These are phyloP conservation scores for Ceratocystis destructans DNA, from an alignment of 2,329 filamentous ascomycete species.

Conservation along the genomic window DNA sequence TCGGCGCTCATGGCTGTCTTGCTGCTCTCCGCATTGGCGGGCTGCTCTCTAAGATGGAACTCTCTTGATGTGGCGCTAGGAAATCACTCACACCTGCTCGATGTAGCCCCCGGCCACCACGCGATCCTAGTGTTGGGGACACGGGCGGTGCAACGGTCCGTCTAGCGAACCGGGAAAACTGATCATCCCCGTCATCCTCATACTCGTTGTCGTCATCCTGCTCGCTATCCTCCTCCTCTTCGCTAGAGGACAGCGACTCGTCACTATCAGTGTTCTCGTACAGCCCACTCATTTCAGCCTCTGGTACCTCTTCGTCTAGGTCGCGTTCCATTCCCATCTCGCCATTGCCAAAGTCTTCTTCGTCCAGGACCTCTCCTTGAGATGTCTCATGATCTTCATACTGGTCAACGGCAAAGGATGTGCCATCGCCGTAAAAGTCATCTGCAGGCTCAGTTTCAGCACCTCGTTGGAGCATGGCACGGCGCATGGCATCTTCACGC, in stretches of 20 bases:
- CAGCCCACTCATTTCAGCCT: conserved; percentile 42
- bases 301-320: conserved; percentile 57
- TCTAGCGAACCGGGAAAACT: conserved; percentile 15
- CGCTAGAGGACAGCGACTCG: conserved; percentile 43
- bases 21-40: conserved; percentile 25
- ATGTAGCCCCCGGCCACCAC: conserved; percentile 25
- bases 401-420: conserved; percentile 28
- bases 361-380: conserved; percentile 44
- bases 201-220: conserved; percentile 57
- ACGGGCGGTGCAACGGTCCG: conserved; percentile 25
- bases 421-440: conserved; percentile 34
- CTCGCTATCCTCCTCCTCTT: conserved; percentile 29
- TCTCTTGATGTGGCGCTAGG: conserved; percentile 42
- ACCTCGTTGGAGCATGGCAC: conserved; percentile 23
- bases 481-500: conserved; percentile 48
- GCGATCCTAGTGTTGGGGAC: conserved; percentile 29
- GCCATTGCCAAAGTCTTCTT: conserved; percentile 39
- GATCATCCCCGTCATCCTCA: conserved; percentile 28
- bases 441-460: conserved; percentile 36
- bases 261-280: conserved; percentile 73
- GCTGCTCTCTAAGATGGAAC: conserved; percentile 43
- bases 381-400: conserved; percentile 9
- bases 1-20: not conserved
- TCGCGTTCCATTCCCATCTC: conserved; percentile 52
- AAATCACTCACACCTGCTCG: conserved; percentile 44